Evolutionary conservation across 2,329 filamentous ascomycete genomes (phyloP), one percentile per base, ranked within the genome.

Genomic region (Sodiomyces alkalinus): DNA sequence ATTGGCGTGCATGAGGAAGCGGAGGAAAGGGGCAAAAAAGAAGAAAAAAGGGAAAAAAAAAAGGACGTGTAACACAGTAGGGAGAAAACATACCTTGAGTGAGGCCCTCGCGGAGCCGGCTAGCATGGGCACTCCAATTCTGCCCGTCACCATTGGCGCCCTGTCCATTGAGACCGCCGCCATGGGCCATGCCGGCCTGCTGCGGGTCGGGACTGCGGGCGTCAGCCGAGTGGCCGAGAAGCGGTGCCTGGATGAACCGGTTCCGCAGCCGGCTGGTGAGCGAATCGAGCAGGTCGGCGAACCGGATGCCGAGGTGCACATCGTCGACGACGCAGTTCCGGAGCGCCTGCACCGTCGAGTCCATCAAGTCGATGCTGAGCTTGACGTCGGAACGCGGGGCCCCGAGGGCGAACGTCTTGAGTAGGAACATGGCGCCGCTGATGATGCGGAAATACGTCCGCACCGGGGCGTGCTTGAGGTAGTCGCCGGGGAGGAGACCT

Each of bases 381-480:
- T 77, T 73, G 16, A 87, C 77, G 39, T 90, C 80, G 31, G 74
- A 74, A 41, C 81, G 78, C 1, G 78, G 76, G 2, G 80, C 80
- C 12, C 81, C 81, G 2, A 90, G 63, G 1, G 80, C 80, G 49
- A 90, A 87, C 0, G 81, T 87, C 55, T 80, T 90, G 27, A 90
- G 65, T 12, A 90, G 52, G 44, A 90, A 86, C 69, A 87, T 86
- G 36, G 80, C 79, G 4, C 81, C 80, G 33, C 75, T 81, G 38
- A 87, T 82, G 46, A 90, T 87, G 32, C 81, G 73, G 55, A 90
- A 86, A 48, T 87, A 87, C 0, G 81, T 87, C 26, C 81, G 66
- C 4, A 90, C 81, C 0, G 81, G 81, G 0, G 80, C 80, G 44
- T 87, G 81, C 45, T 82, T 81, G 24, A 90, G 70, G 41, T 80